Base-by-base conservation (phyloP, 83 land plant species). In the Isoetes engelmannii region DNA sequence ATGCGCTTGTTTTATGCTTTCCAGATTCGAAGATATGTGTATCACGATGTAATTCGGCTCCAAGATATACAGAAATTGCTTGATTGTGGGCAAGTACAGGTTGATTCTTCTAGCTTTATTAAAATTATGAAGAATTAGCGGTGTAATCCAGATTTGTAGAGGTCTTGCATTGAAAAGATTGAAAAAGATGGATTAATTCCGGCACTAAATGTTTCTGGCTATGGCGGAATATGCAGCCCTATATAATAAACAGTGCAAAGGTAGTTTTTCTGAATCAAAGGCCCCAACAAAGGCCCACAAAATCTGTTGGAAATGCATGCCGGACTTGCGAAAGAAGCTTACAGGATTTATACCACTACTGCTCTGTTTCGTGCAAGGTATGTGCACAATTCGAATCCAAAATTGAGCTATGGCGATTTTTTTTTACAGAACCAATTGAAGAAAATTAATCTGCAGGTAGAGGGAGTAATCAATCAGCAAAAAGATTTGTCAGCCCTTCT, bases 261-360 rank as follows among this genome's bases (percentile, higher is more conserved):
- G 79, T 72, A 10, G 79, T 76, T 59, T 76, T 76, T 59, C 19
- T 76, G 9, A 76, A 76, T 66, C 77, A 72, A 65, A 55, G 79
- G 19, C 79, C 79, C n/a, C 73, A 69, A 42, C 57, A 37, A 21
- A 47, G 73, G 47, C 75, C 63, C 5, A 71, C 66, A 54, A 77
- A 77, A 48, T 64, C 64, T 7, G 57, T 63, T 5, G 70, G 70
- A 4, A 72, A 65, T 49, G 65, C 70, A 18, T 77, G 79, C 75
- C 64, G 53, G 21, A 74, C 70, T 13, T 77, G 79, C 55, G 70
- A 77, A 28, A 73, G 79, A 13, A 42, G 70, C 70, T 45, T 77
- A 46, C 63, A 65, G 49, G 75, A 77, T 12, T 64, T 75, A 5
- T 77, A 72, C 21, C 48, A 45, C 28, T 66, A 72, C 46, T 77